A percentile compares a stretch with the other conserved stretches of the same genome.
Evolutionary conservation across 768 basidiomycete genomes (phyloP).

Genomic region (Tylopilus rubrobrunneus): DNA sequence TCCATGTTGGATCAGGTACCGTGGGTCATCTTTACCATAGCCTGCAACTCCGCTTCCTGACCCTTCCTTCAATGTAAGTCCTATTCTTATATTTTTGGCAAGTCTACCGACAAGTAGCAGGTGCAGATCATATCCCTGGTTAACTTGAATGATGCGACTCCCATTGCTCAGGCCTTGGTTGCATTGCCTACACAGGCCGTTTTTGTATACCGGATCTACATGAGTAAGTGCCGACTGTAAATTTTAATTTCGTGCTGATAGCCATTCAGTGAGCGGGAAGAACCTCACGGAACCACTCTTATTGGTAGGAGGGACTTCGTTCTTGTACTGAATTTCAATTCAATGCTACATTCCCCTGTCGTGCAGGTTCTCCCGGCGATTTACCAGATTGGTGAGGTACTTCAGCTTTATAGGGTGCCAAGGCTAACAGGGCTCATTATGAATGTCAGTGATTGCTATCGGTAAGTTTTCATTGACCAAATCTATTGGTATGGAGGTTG

Average conservation of each 20-base stretch:
- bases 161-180: neutral
- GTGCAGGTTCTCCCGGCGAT: neutral
- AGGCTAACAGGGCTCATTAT: neutral
- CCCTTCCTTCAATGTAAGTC: conserved; percentile 6
- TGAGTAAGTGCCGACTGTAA: neutral
- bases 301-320: conserved; percentile 1
- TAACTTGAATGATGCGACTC: neutral
- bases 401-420: too few species aligned
- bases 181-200: conserved; percentile 3
- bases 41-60: neutral
- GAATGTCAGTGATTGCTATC: neutral
- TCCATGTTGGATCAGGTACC: neutral
- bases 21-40: neutral
- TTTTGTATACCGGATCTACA: conserved; percentile 10
- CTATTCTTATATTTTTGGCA: neutral
- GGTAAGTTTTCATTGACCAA: neutral
- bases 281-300: conserved; percentile 1
- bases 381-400: conserved; percentile 6
- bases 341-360: neutral
- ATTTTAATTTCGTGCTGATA: neutral
- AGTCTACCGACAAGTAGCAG: neutral
- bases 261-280: conserved; percentile 3
- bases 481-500: too few species aligned
- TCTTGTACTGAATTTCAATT: neutral
- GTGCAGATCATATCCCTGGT: neutral